Evolutionary conservation across 139 green algal species (phyloP).

Genomic region (Pleodorina starrii): DNA sequence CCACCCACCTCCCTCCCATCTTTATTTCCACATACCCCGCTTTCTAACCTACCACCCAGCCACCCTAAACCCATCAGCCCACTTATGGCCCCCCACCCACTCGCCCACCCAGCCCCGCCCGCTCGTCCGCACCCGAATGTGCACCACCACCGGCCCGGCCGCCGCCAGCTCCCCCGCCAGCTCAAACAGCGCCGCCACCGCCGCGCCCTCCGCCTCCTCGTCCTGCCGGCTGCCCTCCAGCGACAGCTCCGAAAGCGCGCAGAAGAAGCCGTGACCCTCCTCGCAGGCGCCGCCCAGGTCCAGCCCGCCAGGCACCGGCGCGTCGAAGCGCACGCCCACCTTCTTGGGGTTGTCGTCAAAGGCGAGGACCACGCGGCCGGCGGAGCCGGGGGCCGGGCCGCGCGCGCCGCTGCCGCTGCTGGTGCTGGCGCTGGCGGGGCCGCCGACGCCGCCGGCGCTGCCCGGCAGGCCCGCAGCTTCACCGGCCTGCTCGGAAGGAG

Average conservation of each 20-base stretch:
- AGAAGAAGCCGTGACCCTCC: conserved; percentile 62
- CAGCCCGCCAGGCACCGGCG: conserved; percentile 57
- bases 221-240: conserved; percentile 33
- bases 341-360: conserved; percentile 63
- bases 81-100: no score
- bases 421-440: background rate
- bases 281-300: conserved; percentile 68
- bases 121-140: conserved; percentile 34
- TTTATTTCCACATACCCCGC: no score
- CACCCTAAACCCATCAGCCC: no score
- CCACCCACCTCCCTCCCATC: no score
- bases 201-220: conserved; percentile 29
- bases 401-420: background rate
- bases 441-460: background rate
- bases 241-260: conserved; percentile 40
- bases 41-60: no score
- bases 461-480: background rate
- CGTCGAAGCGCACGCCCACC: conserved; percentile 58
- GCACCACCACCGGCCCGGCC: conserved; percentile 24
- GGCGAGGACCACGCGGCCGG: conserved; percentile 60
- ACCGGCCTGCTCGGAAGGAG: no score
- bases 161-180: conserved; percentile 37
- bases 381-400: background rate
- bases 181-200: conserved; percentile 51
- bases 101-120: no score